Evolutionary conservation across 2,329 filamentous ascomycete species (phyloP).

Genomic region (Coniosporium tulheliwenetii): DNA sequence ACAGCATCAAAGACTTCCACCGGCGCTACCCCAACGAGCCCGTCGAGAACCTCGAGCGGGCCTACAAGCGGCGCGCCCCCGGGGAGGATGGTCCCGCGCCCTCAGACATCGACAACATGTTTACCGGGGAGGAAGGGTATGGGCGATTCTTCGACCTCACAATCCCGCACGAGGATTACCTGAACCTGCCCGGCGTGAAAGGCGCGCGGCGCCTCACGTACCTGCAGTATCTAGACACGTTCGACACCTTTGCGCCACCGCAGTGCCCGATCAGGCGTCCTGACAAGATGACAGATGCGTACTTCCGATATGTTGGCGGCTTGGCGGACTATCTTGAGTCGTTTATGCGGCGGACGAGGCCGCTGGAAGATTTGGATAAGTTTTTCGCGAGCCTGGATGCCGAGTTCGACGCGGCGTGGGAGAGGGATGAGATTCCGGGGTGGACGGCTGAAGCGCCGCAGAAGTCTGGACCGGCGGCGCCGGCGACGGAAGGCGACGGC

Average conservation of each 20-base stretch:
- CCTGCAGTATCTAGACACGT: conserved; percentile 80
- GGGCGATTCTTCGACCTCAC: conserved; percentile 88
- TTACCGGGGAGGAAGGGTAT: conserved; percentile 88
- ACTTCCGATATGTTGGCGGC: conserved; percentile 75
- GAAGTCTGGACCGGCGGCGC: conserved; percentile 18
- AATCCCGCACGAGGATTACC: conserved; percentile 67
- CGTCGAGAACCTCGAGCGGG: conserved; percentile 84
- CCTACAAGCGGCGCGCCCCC: conserved; percentile 60
- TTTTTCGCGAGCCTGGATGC: conserved; percentile 61
- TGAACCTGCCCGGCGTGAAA: conserved; percentile 79
- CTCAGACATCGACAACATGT: conserved; percentile 66
- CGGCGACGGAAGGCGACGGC: conserved; percentile 37
- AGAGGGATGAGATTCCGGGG: conserved; percentile 59
- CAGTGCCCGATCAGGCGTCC: conserved; percentile 57
- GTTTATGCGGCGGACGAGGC: conserved; percentile 72
- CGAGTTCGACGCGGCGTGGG: conserved; percentile 76
- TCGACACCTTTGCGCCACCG: conserved; percentile 71
- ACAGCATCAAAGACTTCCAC: conserved; percentile 74
- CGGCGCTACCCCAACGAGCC: conserved; percentile 84
- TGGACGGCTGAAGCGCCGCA: conserved; percentile 45
- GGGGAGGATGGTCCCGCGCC: conserved; percentile 28
- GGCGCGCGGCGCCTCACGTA: conserved; percentile 52
- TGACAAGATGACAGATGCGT: conserved; percentile 83
- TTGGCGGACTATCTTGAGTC: conserved; percentile 72
- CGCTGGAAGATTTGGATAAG: conserved; percentile 72